Percentiles rank a stretch among this genome's conserved stretches.
These are phyloP conservation scores for Pestalotiopsis sp. DNA, from an alignment of 2,329 filamentous ascomycete genomes.

Conservation along the genomic window DNA sequence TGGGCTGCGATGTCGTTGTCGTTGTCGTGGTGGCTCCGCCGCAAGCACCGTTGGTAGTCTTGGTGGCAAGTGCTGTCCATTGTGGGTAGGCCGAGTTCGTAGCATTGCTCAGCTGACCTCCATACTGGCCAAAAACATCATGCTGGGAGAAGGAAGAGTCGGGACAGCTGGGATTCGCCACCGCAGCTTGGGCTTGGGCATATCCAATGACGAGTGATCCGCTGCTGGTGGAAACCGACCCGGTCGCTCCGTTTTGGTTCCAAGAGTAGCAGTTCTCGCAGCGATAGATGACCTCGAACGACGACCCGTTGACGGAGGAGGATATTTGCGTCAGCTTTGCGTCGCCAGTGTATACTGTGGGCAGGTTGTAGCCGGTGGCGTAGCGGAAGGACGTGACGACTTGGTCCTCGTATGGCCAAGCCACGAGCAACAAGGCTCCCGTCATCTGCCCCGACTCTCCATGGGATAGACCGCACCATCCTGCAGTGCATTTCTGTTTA, in stretches of 20 bases:
- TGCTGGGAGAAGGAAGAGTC: conserved; percentile 53
- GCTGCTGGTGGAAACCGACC: conserved; percentile 44
- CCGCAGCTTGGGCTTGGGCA: conserved; percentile 50
- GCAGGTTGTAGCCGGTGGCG: conserved; percentile 61
- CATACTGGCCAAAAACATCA: conserved; percentile 58
- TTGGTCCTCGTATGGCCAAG: conserved; percentile 56
- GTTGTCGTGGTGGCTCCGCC: conserved; percentile 28
- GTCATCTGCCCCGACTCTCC: conserved; percentile 37
- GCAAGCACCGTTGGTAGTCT: conserved; percentile 37
- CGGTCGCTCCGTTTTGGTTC: conserved; percentile 50
- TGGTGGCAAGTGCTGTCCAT: conserved; percentile 48
- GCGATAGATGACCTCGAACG: conserved; percentile 66
- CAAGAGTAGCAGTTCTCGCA: conserved; percentile 62
- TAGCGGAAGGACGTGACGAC: conserved; percentile 63
- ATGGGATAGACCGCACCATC: conserved; percentile 34
- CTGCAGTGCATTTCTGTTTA: conserved; percentile 29
- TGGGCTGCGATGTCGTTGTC: conserved; percentile 18
- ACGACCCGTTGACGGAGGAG: conserved; percentile 56
- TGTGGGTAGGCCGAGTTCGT: conserved; percentile 40
- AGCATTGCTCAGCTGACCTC: conserved; percentile 35
- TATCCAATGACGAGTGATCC: conserved; percentile 55
- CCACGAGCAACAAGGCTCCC: conserved; percentile 44
- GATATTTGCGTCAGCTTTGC: conserved; percentile 65
- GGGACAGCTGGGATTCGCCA: conserved; percentile 43
- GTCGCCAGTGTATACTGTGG: conserved; percentile 61